Evolutionary conservation across 805 yeast genomes (phyloP), one percentile per base, ranked within the genome.

Genomic region (Candida awuae): DNA sequence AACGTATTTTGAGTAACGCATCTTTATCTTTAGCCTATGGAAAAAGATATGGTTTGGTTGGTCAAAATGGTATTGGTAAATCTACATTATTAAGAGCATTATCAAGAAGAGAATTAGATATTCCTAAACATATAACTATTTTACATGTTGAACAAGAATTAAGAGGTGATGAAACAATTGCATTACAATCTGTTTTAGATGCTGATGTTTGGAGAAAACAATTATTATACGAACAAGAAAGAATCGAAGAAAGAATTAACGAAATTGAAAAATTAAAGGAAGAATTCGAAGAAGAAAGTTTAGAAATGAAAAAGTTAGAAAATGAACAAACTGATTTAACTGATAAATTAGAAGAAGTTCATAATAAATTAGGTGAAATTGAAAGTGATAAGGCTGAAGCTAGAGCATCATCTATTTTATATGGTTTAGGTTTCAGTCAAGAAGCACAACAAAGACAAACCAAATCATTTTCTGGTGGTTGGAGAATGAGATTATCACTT

Each of bases 121-220:
- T 92, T 51, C 97, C 98, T 12, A 87, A 84, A 52, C 97, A 92
- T 60, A 90, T 92, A 47, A 84, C 97, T 2, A 84, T 92, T 61
- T 70, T 92, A 51, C 96, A 92, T 55, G 99, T 92, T 41, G 99
- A 92, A 61, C 99, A 92, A 72, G 99, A 92, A 68, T 75, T 92
- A 35, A 72, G 77, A 50, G 98, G 98, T 54, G 97, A 90, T 55
- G 97, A 88, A 37, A 82, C 85, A 2, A 61, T 78, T 8, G 99
- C 97, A 1, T 60, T 92, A 39, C 96, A 90, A 61, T 82, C 95
- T 46, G 98, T 92, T n/a, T 68, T 92, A 48, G 98, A 92, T 65
- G 98, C 99, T 1, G 99, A 92, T 66, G 99, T 92, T 30, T 92
- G 99, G 99, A 75, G 99, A 61, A 92, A 94, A 62, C 86, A 81